Conservation (phyloP, 1,284 basidiomycete genomes). For the Singerocomus inundabilis region DNA sequence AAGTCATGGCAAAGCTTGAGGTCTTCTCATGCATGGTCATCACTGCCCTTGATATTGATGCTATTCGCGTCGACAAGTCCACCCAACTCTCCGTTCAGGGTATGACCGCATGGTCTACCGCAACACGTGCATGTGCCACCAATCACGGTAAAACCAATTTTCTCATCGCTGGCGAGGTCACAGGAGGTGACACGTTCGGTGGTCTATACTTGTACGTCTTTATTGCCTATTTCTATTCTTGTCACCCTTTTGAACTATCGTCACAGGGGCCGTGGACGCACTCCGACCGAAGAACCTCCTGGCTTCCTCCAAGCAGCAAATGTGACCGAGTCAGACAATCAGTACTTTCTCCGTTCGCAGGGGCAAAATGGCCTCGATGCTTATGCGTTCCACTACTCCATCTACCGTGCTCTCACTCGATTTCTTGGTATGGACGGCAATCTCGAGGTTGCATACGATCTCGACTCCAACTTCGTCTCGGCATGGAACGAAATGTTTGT, state of each 20-base stretch:
- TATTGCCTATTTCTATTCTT: not conserved
- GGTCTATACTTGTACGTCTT: slow-evolving; percentile 73
- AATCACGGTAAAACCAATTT: slow-evolving; percentile 80
- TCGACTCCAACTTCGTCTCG: slow-evolving; percentile 76
- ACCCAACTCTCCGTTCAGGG: slow-evolving; percentile 87
- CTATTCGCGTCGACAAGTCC: no score
- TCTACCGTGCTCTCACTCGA: slow-evolving; percentile 78
- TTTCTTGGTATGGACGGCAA: slow-evolving; percentile 94
- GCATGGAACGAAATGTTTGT: slow-evolving; percentile 90
- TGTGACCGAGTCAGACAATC: slow-evolving; percentile 53
- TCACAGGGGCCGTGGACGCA: slow-evolving; percentile 79
- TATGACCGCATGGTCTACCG: slow-evolving; percentile 71
- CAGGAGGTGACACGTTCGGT: slow-evolving; percentile 90
- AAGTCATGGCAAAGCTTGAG: slow-evolving; percentile 73
- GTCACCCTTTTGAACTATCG: slow-evolving; percentile 6
- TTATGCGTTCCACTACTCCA: slow-evolving; percentile 89
- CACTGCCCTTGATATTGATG: slow-evolving; percentile 79
- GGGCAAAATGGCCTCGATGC: slow-evolving; percentile 66
- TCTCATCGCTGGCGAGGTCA: slow-evolving; percentile 88
- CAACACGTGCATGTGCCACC: slow-evolving; percentile 71
- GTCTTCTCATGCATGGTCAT: slow-evolving; percentile 83
- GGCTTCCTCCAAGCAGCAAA: slow-evolving; percentile 69
- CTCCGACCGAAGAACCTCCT: slow-evolving; percentile 62
- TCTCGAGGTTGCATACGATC: slow-evolving; percentile 82
- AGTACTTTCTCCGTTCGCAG: slow-evolving; percentile 77